Evolutionary conservation across 2,329 filamentous ascomycete species (phyloP).

Genomic region (Cladosporium sp.): DNA sequence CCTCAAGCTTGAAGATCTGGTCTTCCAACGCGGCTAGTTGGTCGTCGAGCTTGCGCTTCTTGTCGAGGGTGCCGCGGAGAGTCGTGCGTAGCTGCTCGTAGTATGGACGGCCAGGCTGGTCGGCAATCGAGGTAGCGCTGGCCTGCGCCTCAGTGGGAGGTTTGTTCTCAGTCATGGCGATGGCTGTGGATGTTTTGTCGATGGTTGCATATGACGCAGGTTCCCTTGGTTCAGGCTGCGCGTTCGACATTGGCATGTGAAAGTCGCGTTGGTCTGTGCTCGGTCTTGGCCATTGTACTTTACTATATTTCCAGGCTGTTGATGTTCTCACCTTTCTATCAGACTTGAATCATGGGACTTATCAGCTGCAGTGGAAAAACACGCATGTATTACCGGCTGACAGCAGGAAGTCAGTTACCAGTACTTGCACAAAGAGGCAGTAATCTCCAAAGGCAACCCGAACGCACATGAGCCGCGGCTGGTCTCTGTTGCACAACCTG

Average conservation of each 20-base stretch:
- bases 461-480: not conserved
- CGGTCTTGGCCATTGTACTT: not conserved
- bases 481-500: not conserved
- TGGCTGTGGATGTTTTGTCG: slow-evolving; percentile 12
- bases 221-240: not conserved
- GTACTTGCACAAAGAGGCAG: not conserved
- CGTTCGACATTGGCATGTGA: slow-evolving; percentile 8
- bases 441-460: not conserved
- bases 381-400: not conserved
- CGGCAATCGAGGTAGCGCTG: slow-evolving; percentile 38
- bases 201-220: not conserved
- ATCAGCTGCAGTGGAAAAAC: too few relatives aligned
- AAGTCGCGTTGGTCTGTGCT: not conserved
- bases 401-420: not conserved
- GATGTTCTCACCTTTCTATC: too few relatives aligned
- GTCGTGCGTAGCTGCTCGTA: slow-evolving; percentile 72
- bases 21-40: slow-evolving; percentile 63
- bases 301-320: too few relatives aligned
- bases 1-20: slow-evolving; percentile 78
- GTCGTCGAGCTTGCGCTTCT: slow-evolving; percentile 63
- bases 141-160: slow-evolving; percentile 30
- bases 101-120: slow-evolving; percentile 56
- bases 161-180: slow-evolving; percentile 53
- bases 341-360: not conserved
- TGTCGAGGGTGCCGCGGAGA: slow-evolving; percentile 65